Percentiles rank a stretch among this genome's conserved stretches.
These are phyloP conservation scores for Solanum habrochaites DNA, from an alignment of 257 asterid species.

Conservation along the genomic window DNA sequence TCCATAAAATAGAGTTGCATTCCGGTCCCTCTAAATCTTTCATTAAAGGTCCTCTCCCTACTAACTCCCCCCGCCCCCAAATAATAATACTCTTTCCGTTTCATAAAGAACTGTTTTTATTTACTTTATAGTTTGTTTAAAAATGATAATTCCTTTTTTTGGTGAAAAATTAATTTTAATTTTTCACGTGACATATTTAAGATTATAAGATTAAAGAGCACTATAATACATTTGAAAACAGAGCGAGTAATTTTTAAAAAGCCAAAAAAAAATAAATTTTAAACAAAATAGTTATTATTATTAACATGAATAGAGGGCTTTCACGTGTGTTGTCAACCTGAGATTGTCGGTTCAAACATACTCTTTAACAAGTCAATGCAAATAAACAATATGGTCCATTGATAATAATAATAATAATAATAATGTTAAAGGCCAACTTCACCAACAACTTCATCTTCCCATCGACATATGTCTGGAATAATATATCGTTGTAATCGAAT, in stretches of 20 bases:
- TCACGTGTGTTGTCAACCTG: slow-evolving; percentile 59
- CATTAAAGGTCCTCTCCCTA: neutral
- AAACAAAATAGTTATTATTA: neutral
- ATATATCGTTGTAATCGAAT: neutral
- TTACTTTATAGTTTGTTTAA: no score
- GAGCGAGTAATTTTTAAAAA: no score
- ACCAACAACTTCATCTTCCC: neutral
- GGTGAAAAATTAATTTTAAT: no score
- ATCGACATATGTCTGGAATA: neutral
- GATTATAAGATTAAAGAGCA: accelerated
- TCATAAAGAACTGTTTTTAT: no score
- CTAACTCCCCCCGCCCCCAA: no score
- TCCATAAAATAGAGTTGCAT: neutral
- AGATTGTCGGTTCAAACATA: slow-evolving; percentile 49
- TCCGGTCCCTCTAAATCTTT: neutral
- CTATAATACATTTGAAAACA: no score
- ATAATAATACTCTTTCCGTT: no score
- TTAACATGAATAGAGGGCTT: slow-evolving; percentile 1
- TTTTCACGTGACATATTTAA: no score
- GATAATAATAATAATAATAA: neutral
- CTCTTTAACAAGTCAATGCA: slow-evolving; percentile 30
- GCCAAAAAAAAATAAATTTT: neutral
- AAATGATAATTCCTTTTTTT: neutral
- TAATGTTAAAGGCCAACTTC: neutral
- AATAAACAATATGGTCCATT: neutral